Conservation (phyloP, 225 moss, liverwort and hornwort species). For the Sphagnum contortum region DNA sequence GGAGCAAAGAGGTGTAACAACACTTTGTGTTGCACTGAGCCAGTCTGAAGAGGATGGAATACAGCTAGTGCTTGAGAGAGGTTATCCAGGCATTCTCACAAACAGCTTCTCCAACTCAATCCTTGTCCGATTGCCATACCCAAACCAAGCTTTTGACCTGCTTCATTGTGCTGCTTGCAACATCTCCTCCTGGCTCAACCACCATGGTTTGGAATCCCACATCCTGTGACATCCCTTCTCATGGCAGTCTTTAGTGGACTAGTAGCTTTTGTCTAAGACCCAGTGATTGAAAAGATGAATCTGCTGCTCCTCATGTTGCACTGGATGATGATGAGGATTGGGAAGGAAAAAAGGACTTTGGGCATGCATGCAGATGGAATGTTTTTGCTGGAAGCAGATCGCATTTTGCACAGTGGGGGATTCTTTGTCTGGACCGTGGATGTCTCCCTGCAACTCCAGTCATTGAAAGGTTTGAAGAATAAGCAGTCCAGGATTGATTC, state of each 20-base stretch:
- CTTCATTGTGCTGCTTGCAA: constrained; percentile 72
- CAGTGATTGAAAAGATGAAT: too few relatives aligned
- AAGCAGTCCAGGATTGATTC: not conserved
- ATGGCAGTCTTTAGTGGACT: too few relatives aligned
- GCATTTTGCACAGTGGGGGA: constrained; percentile 64
- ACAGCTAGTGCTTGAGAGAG: constrained; percentile 81
- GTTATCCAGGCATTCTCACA: constrained; percentile 56
- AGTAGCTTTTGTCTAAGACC: too few relatives aligned
- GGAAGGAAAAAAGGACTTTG: not conserved
- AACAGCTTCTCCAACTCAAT: constrained; percentile 5
- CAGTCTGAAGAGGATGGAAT: constrained; percentile 52
- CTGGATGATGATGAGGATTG: too few relatives aligned
- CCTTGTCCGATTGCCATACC: constrained; percentile 44
- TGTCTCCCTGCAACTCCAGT: constrained; percentile 7
- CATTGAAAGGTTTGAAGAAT: constrained; percentile 21
- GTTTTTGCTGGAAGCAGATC: constrained; percentile 65
- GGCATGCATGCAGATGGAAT: constrained; percentile 39
- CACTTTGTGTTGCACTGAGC: constrained; percentile 50
- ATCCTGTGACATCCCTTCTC: too few relatives aligned
- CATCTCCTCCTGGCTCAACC: constrained; percentile 32
- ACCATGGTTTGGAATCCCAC: too few relatives aligned
- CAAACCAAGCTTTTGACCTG: constrained; percentile 77
- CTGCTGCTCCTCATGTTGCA: too few relatives aligned
- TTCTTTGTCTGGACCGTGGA: constrained; percentile 55
- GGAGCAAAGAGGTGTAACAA: constrained; percentile 38